Base-by-base conservation (phyloP, 306 rosid species). In the Prunus davidiana region DNA sequence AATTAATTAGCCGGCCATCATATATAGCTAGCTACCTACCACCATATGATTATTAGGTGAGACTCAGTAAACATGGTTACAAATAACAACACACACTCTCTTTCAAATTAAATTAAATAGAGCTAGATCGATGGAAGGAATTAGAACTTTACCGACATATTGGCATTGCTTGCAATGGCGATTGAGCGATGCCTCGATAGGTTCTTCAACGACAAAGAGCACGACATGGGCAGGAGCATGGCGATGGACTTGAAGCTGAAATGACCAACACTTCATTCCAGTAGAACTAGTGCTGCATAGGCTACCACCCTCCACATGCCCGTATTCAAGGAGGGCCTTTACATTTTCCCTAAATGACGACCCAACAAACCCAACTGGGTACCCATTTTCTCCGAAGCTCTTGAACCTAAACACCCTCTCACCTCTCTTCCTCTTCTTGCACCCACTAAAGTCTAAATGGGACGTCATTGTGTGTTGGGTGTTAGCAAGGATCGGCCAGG, bases 101-200 rank as follows among this genome's bases (percentile, higher is more conserved):
- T 60, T 60, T 60, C 64, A 25, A 60, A 11, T 60, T 5, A 28
- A 62, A 62, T n/a, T 12, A 56, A 18, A 1, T 56, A 60, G 38
- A 60, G 43, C 43, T 6, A 38, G 45, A 62, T 62, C 20, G 67
- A 32, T 7, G 30, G 6, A 58, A 3, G 69, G 45, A 34, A 15
- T 12, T 56, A 41, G 20, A 69, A 73, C 73, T 80, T 87, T 89
- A 90, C 98, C 97, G 60, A 88, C 76, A 49, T 84, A 90, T 88
- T 94, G 97, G 68, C 96, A 92, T 38, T 85, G 93, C 72, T 89
- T 90, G 93, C 98, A 92, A 5, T 89, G 88, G 14, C 74, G 85
- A 63, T 79, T 81, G 1, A 81, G 19, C 0, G 89, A 78, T 2
- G 88, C 72, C 63, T 87, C 94, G 6, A 76, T 67, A 2, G 89